phyloP scores from a whole-genome alignment of 495 filamentous ascomycete genomes.

The Talaromyces thailandensis region DNA sequence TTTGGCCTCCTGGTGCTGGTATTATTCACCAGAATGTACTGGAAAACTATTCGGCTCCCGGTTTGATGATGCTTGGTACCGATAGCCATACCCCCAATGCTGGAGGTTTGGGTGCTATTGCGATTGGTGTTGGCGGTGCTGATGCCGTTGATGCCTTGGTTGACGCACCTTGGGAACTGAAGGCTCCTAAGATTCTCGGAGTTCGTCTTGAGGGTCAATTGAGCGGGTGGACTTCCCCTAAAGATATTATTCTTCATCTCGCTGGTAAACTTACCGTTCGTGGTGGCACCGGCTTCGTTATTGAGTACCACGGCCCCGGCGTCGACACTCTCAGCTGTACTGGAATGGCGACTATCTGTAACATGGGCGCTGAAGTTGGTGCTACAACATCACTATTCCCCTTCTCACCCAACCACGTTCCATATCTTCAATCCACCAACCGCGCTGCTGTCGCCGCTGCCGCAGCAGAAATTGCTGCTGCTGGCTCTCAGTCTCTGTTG shows the following conservation, averaged over 20 bases:
- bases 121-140: constrained; percentile 94
- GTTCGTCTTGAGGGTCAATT: constrained; percentile 78
- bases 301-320: constrained; percentile 89
- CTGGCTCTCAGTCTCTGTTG: constrained; percentile 48
- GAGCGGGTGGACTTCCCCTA: constrained; percentile 84
- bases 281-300: constrained; percentile 87
- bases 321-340: constrained; percentile 84
- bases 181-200: constrained; percentile 83
- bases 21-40: constrained; percentile 98
- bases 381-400: constrained; percentile 95
- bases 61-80: constrained; percentile 98
- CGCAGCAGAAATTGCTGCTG: constrained; percentile 45
- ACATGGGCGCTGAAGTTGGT: constrained; percentile 92
- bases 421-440: constrained; percentile 78
- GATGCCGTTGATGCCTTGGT: constrained; percentile 96
- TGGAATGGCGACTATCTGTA: constrained; percentile 86
- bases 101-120: constrained; percentile 86
- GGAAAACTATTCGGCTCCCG: constrained; percentile 96
- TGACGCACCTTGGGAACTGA: constrained; percentile 94
- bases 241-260: constrained; percentile 87
- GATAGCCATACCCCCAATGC: constrained; percentile 97
- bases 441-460: constrained; percentile 61
- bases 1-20: constrained; percentile 97
- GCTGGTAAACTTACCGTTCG: constrained; percentile 88
- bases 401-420: constrained; percentile 58